Base-by-base conservation (phyloP, 805 yeast species). In the Lachancea kluyveri region DNA sequence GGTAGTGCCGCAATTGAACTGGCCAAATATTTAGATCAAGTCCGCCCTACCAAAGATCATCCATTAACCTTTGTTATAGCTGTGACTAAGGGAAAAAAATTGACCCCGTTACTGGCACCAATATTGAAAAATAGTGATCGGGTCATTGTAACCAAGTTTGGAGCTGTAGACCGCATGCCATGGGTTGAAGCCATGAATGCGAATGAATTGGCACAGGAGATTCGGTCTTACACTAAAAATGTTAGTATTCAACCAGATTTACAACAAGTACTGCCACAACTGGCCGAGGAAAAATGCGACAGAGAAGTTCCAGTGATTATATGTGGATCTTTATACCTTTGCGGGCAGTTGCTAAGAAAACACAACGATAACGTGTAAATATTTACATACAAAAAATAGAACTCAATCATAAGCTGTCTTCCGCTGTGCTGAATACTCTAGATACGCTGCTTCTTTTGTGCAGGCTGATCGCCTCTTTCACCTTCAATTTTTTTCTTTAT, bases 151-250 rank as follows among this genome's bases (percentile, higher is more conserved):
- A 76, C 90, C 0, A 50, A 62, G 19, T 92, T 88, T 52, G 70
- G 77, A 1, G 46, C 60, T 1, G 90, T 94, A 1, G 88, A 79
- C 9, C 80, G 85, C 0, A 92, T 92, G 98, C 96, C 97, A 0
- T 92, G 97, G 97, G 76, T 92, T 4, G 48, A 64, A 24, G 60
- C 88, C 1, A 65, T 64, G 40, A 52, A 48, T 4, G 48, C 59
- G 2, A 35, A 38, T 2, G 54, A 45, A 4, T 36, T 59, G 12
- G 41, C 46, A 18, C n/a, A 39, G 1, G 42, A 43, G 13, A 43
- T 54, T 1, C 15, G 32, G 12, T 63, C 61, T 1, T 41, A 42
- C n/a, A 42, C 65, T 3, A 11, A 39, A 3, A 46, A 59, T 19
- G 60, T 64, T 1, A 27, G 22, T 1, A 39, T 53, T 2, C 45